Evolutionary conservation across 2,329 filamentous ascomycete species (phyloP), one percentile per base, ranked within the genome.

Genomic region (Tolypocladium album): DNA sequence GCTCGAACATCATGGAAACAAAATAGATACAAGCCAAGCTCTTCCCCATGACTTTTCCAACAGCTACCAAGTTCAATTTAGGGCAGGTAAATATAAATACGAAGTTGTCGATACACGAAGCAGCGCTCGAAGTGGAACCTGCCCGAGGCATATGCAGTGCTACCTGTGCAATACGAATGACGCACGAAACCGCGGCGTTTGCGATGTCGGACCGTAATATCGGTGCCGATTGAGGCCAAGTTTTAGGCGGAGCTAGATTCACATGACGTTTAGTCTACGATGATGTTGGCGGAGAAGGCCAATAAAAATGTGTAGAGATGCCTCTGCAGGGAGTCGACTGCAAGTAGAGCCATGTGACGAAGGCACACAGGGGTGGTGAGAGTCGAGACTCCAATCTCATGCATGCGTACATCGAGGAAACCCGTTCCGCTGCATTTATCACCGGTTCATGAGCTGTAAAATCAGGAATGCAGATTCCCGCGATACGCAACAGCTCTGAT

Each of bases 131-230:
- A 17, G 27, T 34, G 47, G 47, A 20, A 17, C 47, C 27, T 50
- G 31, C 55, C 36, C 55, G 22, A n/a, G 31, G 56, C 61, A 60
- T 27, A 55, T 60, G 61, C 59, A 61, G 59, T 50, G 59, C 59
- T 42, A 59, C 59, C 56, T 53, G 47, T 55, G 59, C 59, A 57
- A 59, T 58, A 58, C 57, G 60, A 60, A 62, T 47, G 55, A 58
- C 47, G 17, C 39, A 34, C 31, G 12, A 39, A 47, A 20, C n/a
- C 7, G 55, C 45, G 13, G 55, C 60, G 39, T 13, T 38, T 52
- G 45, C 45, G 15, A 36, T 17, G 15, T 7, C 2, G 27, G 36
- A 3, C 27, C 5, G 8, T 24, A 47, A 47, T 20, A 3, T 7
- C 6, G 24, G 22, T 7, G 27, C 7, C 17, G 5, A n/a, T 12